Evolutionary conservation across 2,329 filamentous ascomycete species (phyloP), one percentile per base, ranked within the genome.

Genomic region (Penicillium sp.): DNA sequence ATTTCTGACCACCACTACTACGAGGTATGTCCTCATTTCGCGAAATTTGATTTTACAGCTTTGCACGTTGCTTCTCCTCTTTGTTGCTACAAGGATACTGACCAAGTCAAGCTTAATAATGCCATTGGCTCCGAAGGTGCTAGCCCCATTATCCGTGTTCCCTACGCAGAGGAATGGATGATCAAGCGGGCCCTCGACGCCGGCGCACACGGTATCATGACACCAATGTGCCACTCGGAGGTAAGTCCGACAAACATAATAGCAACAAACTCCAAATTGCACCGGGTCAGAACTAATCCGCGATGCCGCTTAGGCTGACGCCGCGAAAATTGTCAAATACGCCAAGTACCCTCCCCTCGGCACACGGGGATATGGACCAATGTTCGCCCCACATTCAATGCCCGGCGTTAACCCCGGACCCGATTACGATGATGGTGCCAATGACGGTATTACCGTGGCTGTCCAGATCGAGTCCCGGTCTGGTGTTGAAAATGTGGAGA

Each of bases 401-500:
- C 65, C 71, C 2, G 64, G 60, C 1, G 59, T 69, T 2, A 57
- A 62, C 29, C 55, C 65, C 9, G 69, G 59, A 0, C 57, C 57
- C 6, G 65, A 71, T 10, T 76, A 78, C 56, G 70, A 76, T 49
- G 57, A 63, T 7, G 63, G 63, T n/a, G 74, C 72, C 6, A 71
- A 78, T 52, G 54, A 59, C 4, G 60, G 61, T 1, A 58, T 77
- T 11, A 39, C 71, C 9, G 71, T 74, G 1, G 65, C 70, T 43
- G 71, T 78, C 19, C 76, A 78, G 64, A 78, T 79, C 49, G 76
- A 79, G 69, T 76, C 76, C 0, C 65, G 63, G 16, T 60, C 69
- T 9, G 76, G 73, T 3, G 68, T 79, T 7, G 75, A 76, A 45
- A 78, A 75, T 55, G 76, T 78, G 8, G 77, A 79, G 64, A 72